A percentile compares a stretch with the other conserved stretches of the same genome.
These are phyloP conservation scores for Physocladia obscura DNA, from an alignment of 192 early-diverging fungal species.

Conservation along the genomic window DNA sequence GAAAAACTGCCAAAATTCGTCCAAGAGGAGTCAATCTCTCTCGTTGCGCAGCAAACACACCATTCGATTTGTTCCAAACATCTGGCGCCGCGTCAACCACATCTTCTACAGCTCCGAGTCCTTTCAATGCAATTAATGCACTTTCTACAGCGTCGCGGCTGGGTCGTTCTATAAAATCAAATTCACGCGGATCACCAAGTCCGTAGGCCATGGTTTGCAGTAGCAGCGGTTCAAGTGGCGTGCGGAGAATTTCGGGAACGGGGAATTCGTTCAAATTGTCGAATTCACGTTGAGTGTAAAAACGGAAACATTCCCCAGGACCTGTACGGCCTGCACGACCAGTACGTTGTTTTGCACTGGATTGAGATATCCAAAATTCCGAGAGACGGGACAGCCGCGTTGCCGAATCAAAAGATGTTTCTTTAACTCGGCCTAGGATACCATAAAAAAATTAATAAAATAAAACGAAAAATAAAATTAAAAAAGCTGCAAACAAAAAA, in stretches of 20 bases:
- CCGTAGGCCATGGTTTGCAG: slow-evolving; percentile 61
- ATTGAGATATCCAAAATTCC: slow-evolving; percentile 70
- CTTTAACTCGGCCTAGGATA: slow-evolving; percentile 66
- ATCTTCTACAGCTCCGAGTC: slow-evolving; percentile 51
- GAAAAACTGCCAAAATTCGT: slow-evolving; percentile 52
- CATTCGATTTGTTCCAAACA: neutral
- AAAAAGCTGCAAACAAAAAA: neutral
- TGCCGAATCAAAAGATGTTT: slow-evolving; percentile 58
- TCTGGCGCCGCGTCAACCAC: neutral
- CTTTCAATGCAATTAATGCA: slow-evolving; percentile 45
- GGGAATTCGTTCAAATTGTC: slow-evolving; percentile 61
- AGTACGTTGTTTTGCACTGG: slow-evolving; percentile 64
- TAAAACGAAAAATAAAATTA: too few relatives aligned
- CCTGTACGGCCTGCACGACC: slow-evolving; percentile 54
- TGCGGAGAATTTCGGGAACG: slow-evolving; percentile 66
- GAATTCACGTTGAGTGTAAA: slow-evolving; percentile 64
- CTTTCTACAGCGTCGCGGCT: slow-evolving; percentile 39
- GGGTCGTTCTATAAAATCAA: slow-evolving; percentile 68
- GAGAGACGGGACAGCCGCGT: slow-evolving; percentile 53
- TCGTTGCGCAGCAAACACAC: neutral
- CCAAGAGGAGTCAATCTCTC: slow-evolving; percentile 55
- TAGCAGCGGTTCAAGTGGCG: slow-evolving; percentile 59
- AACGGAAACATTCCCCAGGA: slow-evolving; percentile 54
- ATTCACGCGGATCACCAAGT: slow-evolving; percentile 59
- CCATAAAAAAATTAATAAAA: neutral